Evolutionary conservation across 345 rosid species (phyloP), one percentile per base, ranked within the genome.

Genomic region (Streptanthus diversifolius): DNA sequence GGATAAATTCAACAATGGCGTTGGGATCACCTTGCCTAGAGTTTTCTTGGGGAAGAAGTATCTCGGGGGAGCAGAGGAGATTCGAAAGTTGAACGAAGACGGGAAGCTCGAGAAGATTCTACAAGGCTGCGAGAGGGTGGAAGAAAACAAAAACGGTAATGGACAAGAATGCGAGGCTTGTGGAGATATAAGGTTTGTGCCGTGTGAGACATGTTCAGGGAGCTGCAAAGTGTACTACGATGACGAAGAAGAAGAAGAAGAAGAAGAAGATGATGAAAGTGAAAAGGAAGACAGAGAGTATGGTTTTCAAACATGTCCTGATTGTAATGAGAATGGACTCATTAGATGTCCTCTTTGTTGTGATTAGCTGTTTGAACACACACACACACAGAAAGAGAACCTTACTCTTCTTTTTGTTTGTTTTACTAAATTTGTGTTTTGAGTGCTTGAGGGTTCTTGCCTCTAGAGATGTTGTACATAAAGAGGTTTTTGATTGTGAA

Each of bases 321-420:
- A 86, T 80, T 95, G 98, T 70, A 90, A 95, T 79, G 99, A 95
- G 71, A 95, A 95, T 77, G 98, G 99, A 24, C 82, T 95, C 25
- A 79, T 86, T 17, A 83, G 95, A 17, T 95, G 98, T 44, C 97
- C 93, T 57, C 82, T 95, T 71, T 93, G 93, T 77, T 79, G 78
- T 73, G 62, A 63, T 77, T 77, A 70, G 75, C 13, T 29, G 67
- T 43, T 52, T 68, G 73, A 74, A 40, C 55, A 64, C 12, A 55
- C 18, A 30, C 18, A 41, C 22, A 70, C 37, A 57, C 7, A 15
- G 13, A 32, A 32, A 44, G 9, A 14, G 30, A 43, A 24, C 58
- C 35, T 63, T 29, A 29, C 19, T 59, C 22, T 15, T 30, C 0
- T 57, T 54, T 51, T 40, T 63, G 33, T 56, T 47, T 73, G 51